Evolutionary conservation across 225 moss, liverwort and hornwort genomes (phyloP), one percentile per base, ranked within the genome.

Genomic region (Pleurozium schreberi): DNA sequence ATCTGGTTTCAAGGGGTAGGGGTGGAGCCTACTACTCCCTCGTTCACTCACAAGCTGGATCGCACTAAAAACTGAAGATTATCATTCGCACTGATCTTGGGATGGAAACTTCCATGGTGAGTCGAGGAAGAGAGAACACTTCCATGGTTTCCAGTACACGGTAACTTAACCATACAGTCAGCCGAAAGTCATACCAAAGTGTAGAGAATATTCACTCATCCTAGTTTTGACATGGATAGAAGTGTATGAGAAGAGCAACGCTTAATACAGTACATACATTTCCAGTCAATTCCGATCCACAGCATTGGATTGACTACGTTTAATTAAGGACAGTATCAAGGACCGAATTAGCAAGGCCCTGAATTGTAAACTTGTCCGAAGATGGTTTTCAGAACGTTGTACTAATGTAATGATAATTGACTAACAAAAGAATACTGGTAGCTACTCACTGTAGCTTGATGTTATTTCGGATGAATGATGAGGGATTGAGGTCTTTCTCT

Each of bases 11-110:
- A 71, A 91, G 53, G 80, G 92, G 90, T 22, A 71, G 61, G 8
- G 91, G 89, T 77, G 91, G 93, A 88, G 92, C 93, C 27, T 93
- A 92, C 86, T 91, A 86, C 84, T 84, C 91, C 70, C 91, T 93
- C 30, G 66, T 93, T 80, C 73, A 84, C 86, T 88, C 81, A 65
- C 93, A 93, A 86, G 65, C 59, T 59, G 89, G 80, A 61, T 61
- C 75, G 53, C 91, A 91, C 77, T 91, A 91, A 42, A 22, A 74
- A 66, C 26, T 78, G n/a, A 71, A 69, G 61, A 76, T 77, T 47
- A 55, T 57, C 53, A 80, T n/a, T n/a, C n/a, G n/a, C 69, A 40
- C 40, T 57, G 34, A 47, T 86, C 47, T 83, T 83, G 75, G 61
- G 28, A 79, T 68, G 55, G 70, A n/a, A 52, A 75, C 62, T 62